A percentile compares a stretch with the other conserved stretches of the same genome.
These are phyloP conservation scores for Mycena citricolor DNA, from an alignment of 1,284 basidiomycete genomes.

Conservation along the genomic window DNA sequence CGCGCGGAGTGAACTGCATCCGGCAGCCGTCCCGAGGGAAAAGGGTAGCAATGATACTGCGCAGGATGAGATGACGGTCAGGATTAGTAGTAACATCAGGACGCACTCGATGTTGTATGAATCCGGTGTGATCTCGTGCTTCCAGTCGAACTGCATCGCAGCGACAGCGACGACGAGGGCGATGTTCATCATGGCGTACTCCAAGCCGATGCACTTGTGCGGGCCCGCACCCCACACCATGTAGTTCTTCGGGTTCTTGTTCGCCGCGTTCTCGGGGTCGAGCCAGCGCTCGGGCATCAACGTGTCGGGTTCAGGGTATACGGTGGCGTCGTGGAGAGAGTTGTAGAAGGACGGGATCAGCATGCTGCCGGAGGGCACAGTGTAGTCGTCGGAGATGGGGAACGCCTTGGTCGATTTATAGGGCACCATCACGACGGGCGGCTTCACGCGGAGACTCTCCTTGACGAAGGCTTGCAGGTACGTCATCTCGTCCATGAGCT, in stretches of 20 bases:
- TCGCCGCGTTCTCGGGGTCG: slow-evolving; percentile 77
- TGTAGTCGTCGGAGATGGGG: slow-evolving; percentile 89
- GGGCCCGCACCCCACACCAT: slow-evolving; percentile 95
- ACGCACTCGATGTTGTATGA: slow-evolving; percentile 85
- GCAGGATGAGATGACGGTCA: slow-evolving; percentile 17
- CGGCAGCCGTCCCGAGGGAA: slow-evolving; percentile 93
- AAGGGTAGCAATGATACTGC: slow-evolving; percentile 86
- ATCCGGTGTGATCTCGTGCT: slow-evolving; percentile 80
- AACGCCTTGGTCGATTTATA: slow-evolving; percentile 89
- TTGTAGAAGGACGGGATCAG: slow-evolving; percentile 97
- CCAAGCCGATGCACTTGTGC: slow-evolving; percentile 90
- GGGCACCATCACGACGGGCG: slow-evolving; percentile 95
- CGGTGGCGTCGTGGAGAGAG: slow-evolving; percentile 86
- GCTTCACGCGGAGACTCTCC: slow-evolving; percentile 88
- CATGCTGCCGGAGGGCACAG: slow-evolving; percentile 90
- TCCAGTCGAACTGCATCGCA: slow-evolving; percentile 80
- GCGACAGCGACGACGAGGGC: slow-evolving; percentile 86
- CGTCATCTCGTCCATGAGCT: slow-evolving; percentile 90
- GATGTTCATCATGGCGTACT: slow-evolving; percentile 94
- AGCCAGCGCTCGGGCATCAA: slow-evolving; percentile 94
- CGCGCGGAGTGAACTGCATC: slow-evolving; percentile 72
- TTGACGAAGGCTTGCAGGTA: slow-evolving; percentile 92
- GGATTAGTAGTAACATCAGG: slow-evolving; percentile 6
- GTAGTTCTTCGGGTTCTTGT: slow-evolving; percentile 90
- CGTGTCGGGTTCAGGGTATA: slow-evolving; percentile 86